Evolutionary conservation across 768 basidiomycete genomes (phyloP).

Genomic region (Dacryopinax primogenitus): DNA sequence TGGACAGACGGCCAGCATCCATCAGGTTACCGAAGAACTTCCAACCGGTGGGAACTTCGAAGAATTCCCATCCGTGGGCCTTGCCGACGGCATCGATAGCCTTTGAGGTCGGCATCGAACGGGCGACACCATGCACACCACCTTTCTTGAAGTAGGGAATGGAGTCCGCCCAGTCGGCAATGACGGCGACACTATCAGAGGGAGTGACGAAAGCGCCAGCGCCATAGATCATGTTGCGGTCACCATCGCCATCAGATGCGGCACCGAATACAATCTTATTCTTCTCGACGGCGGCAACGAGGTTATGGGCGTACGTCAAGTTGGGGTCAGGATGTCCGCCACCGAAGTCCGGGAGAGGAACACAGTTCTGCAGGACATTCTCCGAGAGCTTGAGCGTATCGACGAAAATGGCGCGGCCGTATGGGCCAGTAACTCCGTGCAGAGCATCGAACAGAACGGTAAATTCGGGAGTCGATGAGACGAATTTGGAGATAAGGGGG

Average conservation of each 20-base stretch:
- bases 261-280: constrained; percentile 84
- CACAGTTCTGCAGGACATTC: constrained; percentile 76
- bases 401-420: constrained; percentile 78
- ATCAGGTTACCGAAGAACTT: constrained; percentile 99
- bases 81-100: constrained; percentile 94
- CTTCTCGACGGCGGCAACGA: constrained; percentile 85
- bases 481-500: constrained; percentile 77
- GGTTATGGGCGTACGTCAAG: constrained; percentile 86
- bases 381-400: constrained; percentile 67
- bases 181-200: constrained; percentile 94
- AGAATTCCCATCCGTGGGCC: constrained; percentile 82
- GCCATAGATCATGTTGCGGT: constrained; percentile 99
- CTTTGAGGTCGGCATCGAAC: constrained; percentile 95
- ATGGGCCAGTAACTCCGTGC: constrained; percentile 94
- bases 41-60: constrained; percentile 98
- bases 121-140: constrained; percentile 88
- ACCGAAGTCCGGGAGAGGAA: constrained; percentile 88
- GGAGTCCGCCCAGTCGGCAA: constrained; percentile 83
- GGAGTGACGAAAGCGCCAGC: constrained; percentile 96
- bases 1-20: constrained; percentile 95
- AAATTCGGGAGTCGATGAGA: constrained; percentile 56
- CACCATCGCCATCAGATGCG: constrained; percentile 94
- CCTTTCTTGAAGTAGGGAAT: constrained; percentile 86
- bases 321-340: constrained; percentile 98
- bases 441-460: constrained; percentile 91